A percentile compares a stretch with the other conserved stretches of the same genome.
Evolutionary conservation across 306 rosid species (phyloP).

Genomic region (Hippophae rhamnoides): DNA sequence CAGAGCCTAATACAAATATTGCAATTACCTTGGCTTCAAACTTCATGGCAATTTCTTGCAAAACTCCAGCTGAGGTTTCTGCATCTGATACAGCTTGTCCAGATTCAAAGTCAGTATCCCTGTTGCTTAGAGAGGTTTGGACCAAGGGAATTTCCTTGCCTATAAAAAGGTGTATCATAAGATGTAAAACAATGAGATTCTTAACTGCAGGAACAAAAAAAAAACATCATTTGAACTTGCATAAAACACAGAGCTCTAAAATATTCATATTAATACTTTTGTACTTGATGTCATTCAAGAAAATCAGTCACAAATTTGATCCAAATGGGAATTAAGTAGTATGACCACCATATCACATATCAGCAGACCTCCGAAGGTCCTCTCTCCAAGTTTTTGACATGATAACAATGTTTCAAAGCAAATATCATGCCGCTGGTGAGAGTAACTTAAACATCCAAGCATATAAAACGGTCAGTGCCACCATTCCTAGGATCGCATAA

Average conservation of each 20-base stretch:
- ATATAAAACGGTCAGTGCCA: neutral
- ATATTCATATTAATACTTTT: neutral
- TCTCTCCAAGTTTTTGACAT: too few species aligned
- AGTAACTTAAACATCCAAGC: neutral
- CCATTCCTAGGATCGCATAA: neutral
- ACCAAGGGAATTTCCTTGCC: constrained; percentile 63
- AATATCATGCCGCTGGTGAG: neutral
- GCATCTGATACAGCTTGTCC: constrained; percentile 44
- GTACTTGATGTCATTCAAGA: neutral
- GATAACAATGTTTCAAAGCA: neutral
- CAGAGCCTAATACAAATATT: constrained; percentile 8
- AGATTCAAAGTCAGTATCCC: constrained; percentile 64
- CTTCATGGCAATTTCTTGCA: constrained; percentile 81
- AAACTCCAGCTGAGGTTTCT: constrained; percentile 52
- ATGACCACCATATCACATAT: neutral
- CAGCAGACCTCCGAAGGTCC: neutral
- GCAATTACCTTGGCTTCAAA: constrained; percentile 78
- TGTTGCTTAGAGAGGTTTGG: constrained; percentile 58
- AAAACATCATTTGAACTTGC: neutral
- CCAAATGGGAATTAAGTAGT: neutral
- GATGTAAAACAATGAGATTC: constrained; percentile 22
- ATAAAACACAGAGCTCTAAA: neutral
- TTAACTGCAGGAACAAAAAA: neutral
- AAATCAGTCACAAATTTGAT: neutral
- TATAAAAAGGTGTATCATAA: constrained; percentile 25